Percentiles rank a stretch among this genome's conserved stretches.
Conservation (phyloP, 495 filamentous ascomycete species). For the Aspergillus baeticus region DNA sequence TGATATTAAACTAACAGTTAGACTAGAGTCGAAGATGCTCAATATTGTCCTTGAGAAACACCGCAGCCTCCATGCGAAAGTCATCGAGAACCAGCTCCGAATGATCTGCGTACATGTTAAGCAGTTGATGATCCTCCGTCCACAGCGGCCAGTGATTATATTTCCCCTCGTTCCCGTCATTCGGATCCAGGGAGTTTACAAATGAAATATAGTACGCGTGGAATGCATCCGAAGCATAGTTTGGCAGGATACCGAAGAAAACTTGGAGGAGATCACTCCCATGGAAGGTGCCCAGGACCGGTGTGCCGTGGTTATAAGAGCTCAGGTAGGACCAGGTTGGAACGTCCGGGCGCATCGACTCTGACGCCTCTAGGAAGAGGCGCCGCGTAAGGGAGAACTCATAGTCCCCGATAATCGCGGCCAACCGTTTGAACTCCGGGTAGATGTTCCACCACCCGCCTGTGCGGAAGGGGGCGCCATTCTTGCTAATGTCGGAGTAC, state of each 20-base stretch:
- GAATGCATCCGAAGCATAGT: constrained; percentile 52
- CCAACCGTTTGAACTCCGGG: constrained; percentile 64
- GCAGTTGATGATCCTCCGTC: constrained; percentile 41
- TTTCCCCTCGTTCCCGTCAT: constrained; percentile 28
- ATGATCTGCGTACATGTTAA: constrained; percentile 47
- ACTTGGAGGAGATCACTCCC: constrained; percentile 58
- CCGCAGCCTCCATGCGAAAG: constrained; percentile 21
- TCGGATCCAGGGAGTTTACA: constrained; percentile 57
- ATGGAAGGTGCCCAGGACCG: constrained; percentile 67
- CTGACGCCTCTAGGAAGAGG: constrained; percentile 40
- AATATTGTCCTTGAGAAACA: background rate
- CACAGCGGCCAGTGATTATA: constrained; percentile 55
- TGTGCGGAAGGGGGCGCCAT: constrained; percentile 59
- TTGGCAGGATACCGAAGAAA: constrained; percentile 54
- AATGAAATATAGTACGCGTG: constrained; percentile 59
- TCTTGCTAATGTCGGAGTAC: constrained; percentile 42
- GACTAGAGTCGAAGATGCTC: background rate
- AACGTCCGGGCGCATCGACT: constrained; percentile 41
- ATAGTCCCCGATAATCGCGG: constrained; percentile 63
- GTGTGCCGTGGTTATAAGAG: constrained; percentile 61
- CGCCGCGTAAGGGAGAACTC: constrained; percentile 58
- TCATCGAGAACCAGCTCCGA: constrained; percentile 49
- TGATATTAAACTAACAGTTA: too few species aligned
- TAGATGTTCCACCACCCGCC: constrained; percentile 55
- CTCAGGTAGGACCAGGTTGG: constrained; percentile 63